Base-by-base conservation (phyloP, 495 filamentous ascomycete species). In the Penicillium paradoxum region DNA sequence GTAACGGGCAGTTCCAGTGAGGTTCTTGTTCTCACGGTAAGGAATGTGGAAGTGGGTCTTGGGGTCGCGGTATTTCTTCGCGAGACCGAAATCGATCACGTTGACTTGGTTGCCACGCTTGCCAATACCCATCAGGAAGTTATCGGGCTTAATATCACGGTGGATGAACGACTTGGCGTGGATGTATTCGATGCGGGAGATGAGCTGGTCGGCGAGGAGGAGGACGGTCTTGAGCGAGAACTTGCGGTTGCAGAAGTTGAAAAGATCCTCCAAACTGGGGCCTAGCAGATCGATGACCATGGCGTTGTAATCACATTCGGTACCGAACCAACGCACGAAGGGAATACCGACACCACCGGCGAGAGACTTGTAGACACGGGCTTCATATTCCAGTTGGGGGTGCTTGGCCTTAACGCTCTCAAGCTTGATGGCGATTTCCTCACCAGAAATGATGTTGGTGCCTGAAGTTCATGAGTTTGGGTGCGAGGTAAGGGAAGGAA, bases 241-340 rank as follows among this genome's bases (percentile, higher is more conserved):
- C 71, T 99, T 99, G 68, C 95, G 87, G 83, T 97, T 99, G 85
- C 95, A 99, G 73, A 99, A 99, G 83, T 99, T 99, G 90, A 99
- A 99, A n/a, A 99, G 79, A 69, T 99, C 95, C 74, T 99, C 95
- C 79, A 99, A 78, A 69, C 89, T 95, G 53, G 95, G 95, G 45
- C 95, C 95, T 34, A 99, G 88, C 15, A 99, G 84, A 65, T 99
- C 95, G 58, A 99, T 87, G 43, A 99, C 95, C 95, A 99, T 99
- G 64, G 95, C 95, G 75, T 99, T 97, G 83, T 99, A 99, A 76
- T 99, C 95, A 73, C 95, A 99, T 74, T 99, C 95, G 50, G 95
- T 99, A 56, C 95, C 95, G 74, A 97, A 99, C 95, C 95, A 99
- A 70, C 95, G 90, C 60, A 99, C 95, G 64, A 99, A 99, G 36